These are phyloP conservation scores for Pythium grandisporangium DNA, from an alignment of 352 stramenopile species.

Conservation along the genomic window DNA sequence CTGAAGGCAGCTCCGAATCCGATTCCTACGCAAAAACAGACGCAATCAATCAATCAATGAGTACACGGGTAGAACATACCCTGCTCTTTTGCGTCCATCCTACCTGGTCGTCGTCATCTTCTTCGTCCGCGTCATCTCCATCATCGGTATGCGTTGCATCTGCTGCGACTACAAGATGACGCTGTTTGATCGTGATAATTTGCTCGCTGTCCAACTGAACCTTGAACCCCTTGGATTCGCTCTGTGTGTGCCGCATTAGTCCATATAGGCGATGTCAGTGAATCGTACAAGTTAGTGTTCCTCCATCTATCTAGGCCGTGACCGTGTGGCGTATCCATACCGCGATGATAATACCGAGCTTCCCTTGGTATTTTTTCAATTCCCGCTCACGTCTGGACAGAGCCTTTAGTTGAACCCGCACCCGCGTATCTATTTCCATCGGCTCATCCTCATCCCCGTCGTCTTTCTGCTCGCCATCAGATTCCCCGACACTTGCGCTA, in stretches of 20 bases:
- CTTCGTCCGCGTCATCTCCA: constrained; percentile 24
- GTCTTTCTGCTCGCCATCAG: constrained; percentile 40
- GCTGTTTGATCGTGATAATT: constrained; percentile 40
- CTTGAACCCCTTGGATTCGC: constrained; percentile 19
- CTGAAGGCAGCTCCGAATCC: constrained; percentile 25
- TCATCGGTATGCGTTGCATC: constrained; percentile 21
- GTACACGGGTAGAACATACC: too few species aligned
- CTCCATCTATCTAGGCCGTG: not conserved
- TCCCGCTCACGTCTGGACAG: constrained; percentile 44
- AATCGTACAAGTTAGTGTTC: too few species aligned
- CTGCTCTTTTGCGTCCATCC: too few species aligned
- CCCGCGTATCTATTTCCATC: constrained; percentile 39
- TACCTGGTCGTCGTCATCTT: constrained; percentile 9
- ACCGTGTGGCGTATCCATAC: constrained; percentile 13
- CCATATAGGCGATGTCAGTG: not conserved
- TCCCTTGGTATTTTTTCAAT: constrained; percentile 63
- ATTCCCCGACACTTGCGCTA: constrained; percentile 15
- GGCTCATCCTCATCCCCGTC: constrained; percentile 18
- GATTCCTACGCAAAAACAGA: constrained; percentile 4
- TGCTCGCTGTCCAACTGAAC: constrained; percentile 53
- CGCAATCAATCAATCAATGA: too few species aligned
- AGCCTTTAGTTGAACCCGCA: constrained; percentile 37
- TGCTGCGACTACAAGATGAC: constrained; percentile 29
- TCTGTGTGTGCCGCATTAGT: too few species aligned
- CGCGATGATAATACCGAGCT: constrained; percentile 52